phyloP scores from a whole-genome alignment of 352 stramenopile genomes.

The Plasmopara viticola region DNA sequence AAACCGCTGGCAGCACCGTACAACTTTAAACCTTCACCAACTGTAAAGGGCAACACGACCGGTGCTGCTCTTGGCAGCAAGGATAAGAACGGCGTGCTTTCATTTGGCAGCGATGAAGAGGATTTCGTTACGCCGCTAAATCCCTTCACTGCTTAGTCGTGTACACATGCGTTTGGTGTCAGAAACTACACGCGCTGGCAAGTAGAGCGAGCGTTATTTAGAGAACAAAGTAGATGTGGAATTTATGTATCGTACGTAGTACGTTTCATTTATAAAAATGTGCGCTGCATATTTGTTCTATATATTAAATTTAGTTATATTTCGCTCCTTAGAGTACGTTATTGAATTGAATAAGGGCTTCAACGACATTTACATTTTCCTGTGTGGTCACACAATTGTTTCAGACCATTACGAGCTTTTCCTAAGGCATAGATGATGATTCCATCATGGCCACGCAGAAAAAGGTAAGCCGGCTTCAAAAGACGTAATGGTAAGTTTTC shows the following conservation, averaged over 20 bases:
- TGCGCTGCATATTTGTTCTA: too few species aligned
- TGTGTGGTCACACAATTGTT: too few species aligned
- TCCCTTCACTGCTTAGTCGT: constrained; percentile 45
- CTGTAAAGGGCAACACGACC: constrained; percentile 15
- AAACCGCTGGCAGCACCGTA: constrained; percentile 52
- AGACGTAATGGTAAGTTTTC: too few species aligned
- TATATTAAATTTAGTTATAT: too few species aligned
- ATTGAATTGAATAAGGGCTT: too few species aligned
- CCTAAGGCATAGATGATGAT: too few species aligned
- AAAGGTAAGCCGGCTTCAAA: too few species aligned
- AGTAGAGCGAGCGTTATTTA: constrained; percentile 15
- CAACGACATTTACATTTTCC: too few species aligned
- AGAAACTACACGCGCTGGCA: constrained; percentile 12
- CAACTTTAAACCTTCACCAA: constrained; percentile 31
- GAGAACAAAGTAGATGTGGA: not conserved
- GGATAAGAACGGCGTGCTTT: constrained; percentile 23
- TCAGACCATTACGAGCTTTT: too few species aligned
- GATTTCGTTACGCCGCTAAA: constrained; percentile 44
- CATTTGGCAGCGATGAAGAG: constrained; percentile 49
- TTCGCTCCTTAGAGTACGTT: too few species aligned
- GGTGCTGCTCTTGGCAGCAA: constrained; percentile 25
- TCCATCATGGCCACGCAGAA: too few species aligned
- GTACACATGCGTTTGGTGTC: constrained; percentile 17
- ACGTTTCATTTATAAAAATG: not conserved
- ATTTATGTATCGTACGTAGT: not conserved